phyloP scores from a whole-genome alignment of 2,329 filamentous ascomycete species.

The Pseudogymnoascus sp. region DNA sequence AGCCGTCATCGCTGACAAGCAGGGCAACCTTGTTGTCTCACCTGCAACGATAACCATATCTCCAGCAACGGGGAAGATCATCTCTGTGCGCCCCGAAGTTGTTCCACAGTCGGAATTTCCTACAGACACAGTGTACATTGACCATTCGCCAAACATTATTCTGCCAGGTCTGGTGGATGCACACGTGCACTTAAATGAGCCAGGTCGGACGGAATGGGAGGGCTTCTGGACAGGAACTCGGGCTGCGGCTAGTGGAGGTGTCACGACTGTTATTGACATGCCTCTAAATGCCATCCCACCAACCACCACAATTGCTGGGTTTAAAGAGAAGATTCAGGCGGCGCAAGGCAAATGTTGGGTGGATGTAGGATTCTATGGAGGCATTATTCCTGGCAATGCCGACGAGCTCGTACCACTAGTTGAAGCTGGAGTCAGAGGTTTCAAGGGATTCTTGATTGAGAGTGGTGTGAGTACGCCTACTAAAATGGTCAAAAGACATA shows the following conservation, averaged over 20 bases:
- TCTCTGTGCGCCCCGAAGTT: conserved; percentile 63
- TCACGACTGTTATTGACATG: conserved; percentile 97
- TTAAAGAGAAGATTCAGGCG: conserved; percentile 79
- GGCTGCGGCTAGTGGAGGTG: conserved; percentile 88
- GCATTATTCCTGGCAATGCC: conserved; percentile 84
- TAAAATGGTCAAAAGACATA: not conserved
- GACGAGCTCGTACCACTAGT: conserved; percentile 72
- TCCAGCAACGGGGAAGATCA: conserved; percentile 72
- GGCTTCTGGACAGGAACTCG: conserved; percentile 92
- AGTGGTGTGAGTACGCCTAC: conserved; percentile 62
- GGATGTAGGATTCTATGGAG: conserved; percentile 97
- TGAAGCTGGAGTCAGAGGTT: conserved; percentile 78
- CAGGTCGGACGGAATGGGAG: conserved; percentile 95
- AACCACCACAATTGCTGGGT: conserved; percentile 76
- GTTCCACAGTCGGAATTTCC: conserved; percentile 72
- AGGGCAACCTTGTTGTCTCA: conserved; percentile 55
- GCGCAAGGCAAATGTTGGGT: conserved; percentile 90
- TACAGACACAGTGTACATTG: conserved; percentile 60
- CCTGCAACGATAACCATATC: conserved; percentile 80
- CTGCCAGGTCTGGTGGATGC: conserved; percentile 91
- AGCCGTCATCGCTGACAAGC: conserved; percentile 66
- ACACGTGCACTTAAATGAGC: conserved; percentile 96
- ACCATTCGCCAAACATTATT: conserved; percentile 78
- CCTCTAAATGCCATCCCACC: conserved; percentile 94
- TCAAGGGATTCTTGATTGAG: conserved; percentile 97